Conservation (phyloP, 306 rosid genomes). For the Cucurbita moschata region DNA sequence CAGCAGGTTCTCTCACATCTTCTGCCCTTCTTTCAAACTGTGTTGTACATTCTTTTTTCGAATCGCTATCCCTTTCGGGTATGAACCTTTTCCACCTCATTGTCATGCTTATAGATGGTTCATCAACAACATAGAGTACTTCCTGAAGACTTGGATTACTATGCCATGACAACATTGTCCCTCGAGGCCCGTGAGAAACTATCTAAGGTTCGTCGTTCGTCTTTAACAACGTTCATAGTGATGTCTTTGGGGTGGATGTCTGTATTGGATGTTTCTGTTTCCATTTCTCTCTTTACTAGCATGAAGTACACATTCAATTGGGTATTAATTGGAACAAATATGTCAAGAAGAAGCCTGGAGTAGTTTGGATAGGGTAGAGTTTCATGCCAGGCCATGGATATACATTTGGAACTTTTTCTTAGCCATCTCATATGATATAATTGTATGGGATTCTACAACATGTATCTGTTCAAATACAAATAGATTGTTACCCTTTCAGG, state of each 20-base stretch:
- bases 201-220: slow-evolving; percentile 75
- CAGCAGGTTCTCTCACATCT: slow-evolving; percentile 42
- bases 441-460: neutral
- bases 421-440: neutral
- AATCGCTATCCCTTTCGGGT: neutral
- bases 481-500: slow-evolving; percentile 17
- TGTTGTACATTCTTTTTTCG: neutral
- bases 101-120: slow-evolving; percentile 35
- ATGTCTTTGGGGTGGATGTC: neutral
- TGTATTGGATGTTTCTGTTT: neutral
- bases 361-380: neutral
- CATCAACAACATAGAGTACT: slow-evolving; percentile 75
- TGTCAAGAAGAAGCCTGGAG: neutral
- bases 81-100: neutral
- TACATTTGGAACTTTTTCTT: neutral
- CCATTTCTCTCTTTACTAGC: neutral
- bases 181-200: slow-evolving; percentile 85
- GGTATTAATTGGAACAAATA: neutral
- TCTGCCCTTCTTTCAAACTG: neutral
- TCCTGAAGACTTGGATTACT: slow-evolving; percentile 75
- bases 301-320: neutral
- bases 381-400: neutral
- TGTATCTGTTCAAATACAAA: neutral
- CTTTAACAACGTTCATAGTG: neutral
- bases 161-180: slow-evolving; percentile 71